phyloP scores from a whole-genome alignment of 1,284 basidiomycete species.

The Austroboletus niveus region DNA sequence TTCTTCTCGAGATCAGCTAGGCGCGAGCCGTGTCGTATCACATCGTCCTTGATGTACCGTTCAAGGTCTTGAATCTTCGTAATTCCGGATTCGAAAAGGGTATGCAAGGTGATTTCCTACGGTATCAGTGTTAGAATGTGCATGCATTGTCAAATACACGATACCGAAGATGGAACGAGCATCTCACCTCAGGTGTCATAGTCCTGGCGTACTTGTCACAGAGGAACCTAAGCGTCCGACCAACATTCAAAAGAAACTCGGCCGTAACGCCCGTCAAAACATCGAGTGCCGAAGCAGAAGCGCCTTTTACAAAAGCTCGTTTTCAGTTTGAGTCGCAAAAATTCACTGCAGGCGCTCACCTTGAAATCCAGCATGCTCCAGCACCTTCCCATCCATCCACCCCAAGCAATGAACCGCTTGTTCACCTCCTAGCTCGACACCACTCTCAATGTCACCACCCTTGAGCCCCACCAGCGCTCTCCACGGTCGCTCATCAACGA shows the following conservation, averaged over 20 bases:
- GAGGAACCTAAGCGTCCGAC: conserved; percentile 80
- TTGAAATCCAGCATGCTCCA: conserved; percentile 90
- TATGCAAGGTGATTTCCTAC: conserved; percentile 90
- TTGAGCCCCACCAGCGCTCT: conserved; percentile 24
- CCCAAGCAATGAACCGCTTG: conserved; percentile 58
- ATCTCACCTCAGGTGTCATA: conserved; percentile 79
- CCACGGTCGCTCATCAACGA: conserved; percentile 55
- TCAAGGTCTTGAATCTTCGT: conserved; percentile 77
- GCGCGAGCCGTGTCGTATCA: conserved; percentile 78
- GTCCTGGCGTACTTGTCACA: conserved; percentile 76
- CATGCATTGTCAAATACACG: conserved; percentile 1
- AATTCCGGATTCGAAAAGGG: conserved; percentile 84
- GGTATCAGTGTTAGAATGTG: conserved; percentile 5
- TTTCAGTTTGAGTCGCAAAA: background rate
- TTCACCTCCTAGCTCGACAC: conserved; percentile 46
- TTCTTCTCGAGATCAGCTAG: conserved; percentile 84
- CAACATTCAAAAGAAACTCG: conserved; percentile 85
- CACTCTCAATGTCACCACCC: conserved; percentile 12
- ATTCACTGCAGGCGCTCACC: conserved; percentile 45
- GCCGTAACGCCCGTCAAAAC: conserved; percentile 78
- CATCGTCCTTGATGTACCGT: conserved; percentile 86
- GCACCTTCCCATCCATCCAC: conserved; percentile 71
- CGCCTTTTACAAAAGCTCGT: conserved; percentile 39
- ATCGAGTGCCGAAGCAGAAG: conserved; percentile 71
- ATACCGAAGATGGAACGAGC: background rate